phyloP scores from a whole-genome alignment of 208 protist genomes.

The Naegleria gruberi region DNA sequence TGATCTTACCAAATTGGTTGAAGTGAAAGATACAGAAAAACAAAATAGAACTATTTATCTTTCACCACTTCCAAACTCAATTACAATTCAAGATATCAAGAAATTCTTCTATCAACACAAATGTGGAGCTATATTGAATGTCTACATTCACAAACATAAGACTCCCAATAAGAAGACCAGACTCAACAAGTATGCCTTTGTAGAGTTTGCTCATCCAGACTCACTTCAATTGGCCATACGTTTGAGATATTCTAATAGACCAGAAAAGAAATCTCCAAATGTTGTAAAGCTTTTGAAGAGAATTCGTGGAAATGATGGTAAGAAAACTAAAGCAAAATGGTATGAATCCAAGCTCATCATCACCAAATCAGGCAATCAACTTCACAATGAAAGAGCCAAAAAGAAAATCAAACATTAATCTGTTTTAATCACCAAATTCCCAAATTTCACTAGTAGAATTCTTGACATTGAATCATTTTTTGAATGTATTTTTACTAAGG shows the following conservation, averaged over 20 bases:
- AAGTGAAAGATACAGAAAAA: conserved; percentile 1
- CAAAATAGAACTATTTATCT: not conserved
- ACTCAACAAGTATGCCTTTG: not conserved
- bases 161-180: not conserved
- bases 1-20: not conserved
- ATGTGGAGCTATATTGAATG: conserved; percentile 13
- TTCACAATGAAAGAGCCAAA: too few species aligned
- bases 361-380: too few species aligned
- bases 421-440: too few species aligned
- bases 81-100: conserved; percentile 13
- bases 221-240: not conserved
- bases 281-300: too few species aligned
- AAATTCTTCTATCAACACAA: not conserved
- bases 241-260: not conserved
- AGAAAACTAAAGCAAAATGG: too few species aligned
- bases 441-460: too few species aligned
- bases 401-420: too few species aligned
- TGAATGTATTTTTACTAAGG: too few species aligned
- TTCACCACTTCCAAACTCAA: not conserved
- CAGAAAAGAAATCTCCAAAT: too few species aligned
- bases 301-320: too few species aligned
- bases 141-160: conserved; percentile 6
- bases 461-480: too few species aligned
- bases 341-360: too few species aligned
- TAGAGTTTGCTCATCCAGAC: conserved; percentile 13